Base-by-base conservation (phyloP, 805 yeast genomes). In the Metschnikowia arizonensis region DNA sequence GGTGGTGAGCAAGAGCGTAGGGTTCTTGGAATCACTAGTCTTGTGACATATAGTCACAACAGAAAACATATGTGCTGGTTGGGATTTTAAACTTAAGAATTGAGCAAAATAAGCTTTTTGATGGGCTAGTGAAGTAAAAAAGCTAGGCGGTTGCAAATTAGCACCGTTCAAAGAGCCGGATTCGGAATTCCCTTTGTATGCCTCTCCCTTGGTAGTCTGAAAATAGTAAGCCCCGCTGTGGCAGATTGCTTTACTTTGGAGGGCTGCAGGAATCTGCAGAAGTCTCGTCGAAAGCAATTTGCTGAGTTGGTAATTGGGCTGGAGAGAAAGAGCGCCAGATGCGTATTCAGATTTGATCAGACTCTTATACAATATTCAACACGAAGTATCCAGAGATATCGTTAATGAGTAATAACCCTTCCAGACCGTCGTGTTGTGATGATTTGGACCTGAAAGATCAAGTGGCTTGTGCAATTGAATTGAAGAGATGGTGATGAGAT, bases 21-120 rank as follows among this genome's bases (percentile, higher is more conserved):
- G 87, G 50, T 77, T 79, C 19, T 61, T 56, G 1, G 81, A 67
- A 51, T 85, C 91, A 23, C 73, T 62, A 8, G 78, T 69, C 26
- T 69, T 66, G 58, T 80, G 88, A 15, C 80, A 64, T 1, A 82
- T 60, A 3, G 81, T 74, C 2, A 74, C 67, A 28, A 82, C 53
- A 15, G 75, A 68, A 54, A 76, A 81, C 78, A 78, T 77, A 26
- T 32, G 44, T 12, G 47, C 36, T 3, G 50, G 44, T 11, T 43
- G 24, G 7, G 43, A 24, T 11, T 40, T 38, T 14, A 34, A 25
- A 32, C 48, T 48, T 17, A 26, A 33, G 31, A 19, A 45, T 7
- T 46, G 37, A 28, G 17, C 45, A 36, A 50, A 52, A 39, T 37
- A 44, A 14, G 24, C 9, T 15, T 39, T 11, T 33, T 46, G 47